Percentiles rank a stretch among this genome's conserved stretches.
phyloP scores from a whole-genome alignment of 2,329 filamentous ascomycete species.

The Sporothrix luriei region DNA sequence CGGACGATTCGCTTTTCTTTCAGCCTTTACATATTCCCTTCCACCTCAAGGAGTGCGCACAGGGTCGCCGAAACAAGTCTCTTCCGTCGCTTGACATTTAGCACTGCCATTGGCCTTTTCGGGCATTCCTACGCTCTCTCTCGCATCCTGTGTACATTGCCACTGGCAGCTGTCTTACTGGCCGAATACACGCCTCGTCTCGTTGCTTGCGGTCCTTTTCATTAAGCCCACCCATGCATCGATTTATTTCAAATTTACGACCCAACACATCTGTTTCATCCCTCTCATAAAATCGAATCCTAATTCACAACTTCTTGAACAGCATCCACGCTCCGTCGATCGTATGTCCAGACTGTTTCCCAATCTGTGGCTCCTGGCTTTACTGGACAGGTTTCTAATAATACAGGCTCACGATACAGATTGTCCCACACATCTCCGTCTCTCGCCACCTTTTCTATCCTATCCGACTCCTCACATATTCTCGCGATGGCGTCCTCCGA shows the following conservation, averaged over 20 bases:
- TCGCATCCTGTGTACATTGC: background rate
- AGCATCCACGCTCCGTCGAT: background rate
- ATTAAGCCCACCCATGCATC: slow-evolving; percentile 26
- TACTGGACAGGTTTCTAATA: background rate
- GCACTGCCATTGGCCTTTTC: slow-evolving; percentile 1
- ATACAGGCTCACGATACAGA: background rate
- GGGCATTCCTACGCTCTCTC: background rate
- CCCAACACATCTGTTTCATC: background rate
- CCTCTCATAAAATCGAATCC: background rate
- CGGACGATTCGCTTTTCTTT: background rate
- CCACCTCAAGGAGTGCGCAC: background rate
- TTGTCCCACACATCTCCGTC: slow-evolving; percentile 1
- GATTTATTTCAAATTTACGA: background rate
- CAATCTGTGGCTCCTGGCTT: background rate
- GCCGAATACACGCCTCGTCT: background rate
- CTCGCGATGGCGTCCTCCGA: slow-evolving; percentile 88
- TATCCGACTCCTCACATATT: background rate
- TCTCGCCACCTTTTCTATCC: background rate
- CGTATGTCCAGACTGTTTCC: background rate
- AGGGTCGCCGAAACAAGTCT: background rate
- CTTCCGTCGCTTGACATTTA: background rate
- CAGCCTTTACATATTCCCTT: slow-evolving; percentile 1
- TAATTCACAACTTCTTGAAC: background rate
- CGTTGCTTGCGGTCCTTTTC: slow-evolving; percentile 29
- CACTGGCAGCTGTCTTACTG: background rate